phyloP scores from a whole-genome alignment of 768 basidiomycete species.

The Mycena polygramma region DNA sequence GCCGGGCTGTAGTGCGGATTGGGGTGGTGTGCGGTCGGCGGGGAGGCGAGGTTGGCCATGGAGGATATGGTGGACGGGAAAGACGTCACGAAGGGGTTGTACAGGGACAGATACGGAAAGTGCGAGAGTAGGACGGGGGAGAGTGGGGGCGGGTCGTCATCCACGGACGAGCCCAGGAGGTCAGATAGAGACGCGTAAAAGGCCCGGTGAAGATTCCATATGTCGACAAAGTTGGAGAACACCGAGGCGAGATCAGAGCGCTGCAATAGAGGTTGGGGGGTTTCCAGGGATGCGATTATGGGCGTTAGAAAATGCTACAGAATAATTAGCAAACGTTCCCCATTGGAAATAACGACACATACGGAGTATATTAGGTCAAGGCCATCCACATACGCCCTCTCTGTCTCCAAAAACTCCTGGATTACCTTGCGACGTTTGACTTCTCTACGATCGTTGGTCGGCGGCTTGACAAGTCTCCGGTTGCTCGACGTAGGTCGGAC shows the following conservation, averaged over 20 bases:
- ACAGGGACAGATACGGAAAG: conserved; percentile 90
- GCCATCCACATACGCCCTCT: conserved; percentile 84
- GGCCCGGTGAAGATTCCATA: conserved; percentile 88
- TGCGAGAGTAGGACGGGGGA: conserved; percentile 80
- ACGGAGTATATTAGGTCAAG: conserved; percentile 88
- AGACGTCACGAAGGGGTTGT: conserved; percentile 86
- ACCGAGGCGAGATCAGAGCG: conserved; percentile 77
- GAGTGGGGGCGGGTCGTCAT: conserved; percentile 48
- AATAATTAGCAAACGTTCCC: conserved; percentile 12
- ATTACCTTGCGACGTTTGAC: conserved; percentile 77
- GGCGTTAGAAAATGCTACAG: conserved; percentile 85
- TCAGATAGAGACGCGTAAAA: conserved; percentile 74
- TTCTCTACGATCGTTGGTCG: conserved; percentile 64
- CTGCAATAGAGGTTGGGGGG: conserved; percentile 74
- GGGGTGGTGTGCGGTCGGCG: conserved; percentile 52
- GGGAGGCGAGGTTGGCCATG: conserved; percentile 66
- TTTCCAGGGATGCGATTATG: conserved; percentile 83
- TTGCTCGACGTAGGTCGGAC: conserved; percentile 53
- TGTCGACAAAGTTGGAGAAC: conserved; percentile 92
- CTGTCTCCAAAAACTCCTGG: conserved; percentile 86
- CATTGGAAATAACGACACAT: conserved; percentile 42
- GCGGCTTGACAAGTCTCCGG: conserved; percentile 55
- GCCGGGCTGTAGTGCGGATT: conserved; percentile 60
- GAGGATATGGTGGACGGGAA: conserved; percentile 77
- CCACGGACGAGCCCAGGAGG: conserved; percentile 48